phyloP scores from a whole-genome alignment of 306 rosid species.

The Sindora glabra region DNA sequence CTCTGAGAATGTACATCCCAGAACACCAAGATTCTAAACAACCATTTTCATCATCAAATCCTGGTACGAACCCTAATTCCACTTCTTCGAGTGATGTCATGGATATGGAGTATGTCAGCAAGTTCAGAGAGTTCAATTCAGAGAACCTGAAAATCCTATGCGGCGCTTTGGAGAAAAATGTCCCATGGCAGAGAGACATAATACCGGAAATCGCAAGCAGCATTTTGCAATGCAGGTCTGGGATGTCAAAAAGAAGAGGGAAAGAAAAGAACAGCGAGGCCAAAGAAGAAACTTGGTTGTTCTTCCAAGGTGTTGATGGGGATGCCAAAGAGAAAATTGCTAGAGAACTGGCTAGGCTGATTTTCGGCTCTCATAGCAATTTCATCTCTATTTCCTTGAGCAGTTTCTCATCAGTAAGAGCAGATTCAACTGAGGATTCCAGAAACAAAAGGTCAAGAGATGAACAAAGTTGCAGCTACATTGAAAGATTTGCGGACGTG shows the following conservation, averaged over 20 bases:
- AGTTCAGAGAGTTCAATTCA: conserved; percentile 55
- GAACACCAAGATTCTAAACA: conserved; percentile 27
- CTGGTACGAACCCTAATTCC: conserved; percentile 57
- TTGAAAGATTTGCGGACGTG: conserved; percentile 61
- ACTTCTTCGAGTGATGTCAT: conserved; percentile 52
- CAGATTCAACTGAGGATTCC: conserved; percentile 63
- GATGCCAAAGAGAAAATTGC: conserved; percentile 68
- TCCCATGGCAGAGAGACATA: conserved; percentile 73
- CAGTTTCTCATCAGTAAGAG: conserved; percentile 68
- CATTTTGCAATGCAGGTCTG: conserved; percentile 72
- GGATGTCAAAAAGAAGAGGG: conserved; percentile 58
- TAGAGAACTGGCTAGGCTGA: conserved; percentile 54
- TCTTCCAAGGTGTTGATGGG: conserved; percentile 77
- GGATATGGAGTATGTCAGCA: conserved; percentile 51
- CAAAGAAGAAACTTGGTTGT: conserved; percentile 90
- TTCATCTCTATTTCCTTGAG: conserved; percentile 59
- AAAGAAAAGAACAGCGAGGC: conserved; percentile 17
- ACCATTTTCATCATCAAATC: conserved; percentile 31
- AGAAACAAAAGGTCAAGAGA: conserved; percentile 71
- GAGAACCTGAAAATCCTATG: conserved; percentile 62
- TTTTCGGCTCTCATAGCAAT: conserved; percentile 57
- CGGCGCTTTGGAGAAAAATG: conserved; percentile 61
- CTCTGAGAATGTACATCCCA: conserved; percentile 45
- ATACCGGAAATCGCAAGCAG: conserved; percentile 64
- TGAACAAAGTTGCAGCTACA: conserved; percentile 62